Percentiles rank a stretch among this genome's conserved stretches.
These are phyloP conservation scores for Tulasnella sp. DNA, from an alignment of 768 basidiomycete genomes.

Conservation along the genomic window DNA sequence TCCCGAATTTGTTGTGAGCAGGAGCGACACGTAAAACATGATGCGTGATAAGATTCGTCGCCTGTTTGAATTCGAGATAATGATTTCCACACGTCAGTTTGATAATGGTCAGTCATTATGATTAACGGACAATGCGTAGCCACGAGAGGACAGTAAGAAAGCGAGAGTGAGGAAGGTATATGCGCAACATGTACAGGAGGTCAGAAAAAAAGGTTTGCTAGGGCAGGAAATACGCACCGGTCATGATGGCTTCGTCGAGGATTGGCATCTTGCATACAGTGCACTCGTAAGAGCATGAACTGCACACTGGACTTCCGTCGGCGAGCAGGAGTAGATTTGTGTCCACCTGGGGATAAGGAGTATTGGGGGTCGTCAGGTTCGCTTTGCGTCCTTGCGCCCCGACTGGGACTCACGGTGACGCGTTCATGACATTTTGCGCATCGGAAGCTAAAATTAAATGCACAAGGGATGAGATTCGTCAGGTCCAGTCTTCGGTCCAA, in stretches of 20 bases:
- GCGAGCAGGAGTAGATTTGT: conserved; percentile 91
- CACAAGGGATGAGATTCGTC: background rate
- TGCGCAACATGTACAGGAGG: background rate
- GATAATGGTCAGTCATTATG: too few relatives aligned
- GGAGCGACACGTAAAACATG: too few relatives aligned
- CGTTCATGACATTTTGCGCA: conserved; percentile 91
- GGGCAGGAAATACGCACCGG: conserved; percentile 31
- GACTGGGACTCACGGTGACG: conserved; percentile 40
- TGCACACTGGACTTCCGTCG: conserved; percentile 94
- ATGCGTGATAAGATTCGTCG: too few relatives aligned
- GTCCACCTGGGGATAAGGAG: conserved; percentile 52
- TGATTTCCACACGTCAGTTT: background rate
- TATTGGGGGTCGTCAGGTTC: too few relatives aligned
- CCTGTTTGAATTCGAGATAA: too few relatives aligned
- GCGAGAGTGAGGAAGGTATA: background rate
- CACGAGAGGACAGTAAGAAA: background rate
- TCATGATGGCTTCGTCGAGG: conserved; percentile 98
- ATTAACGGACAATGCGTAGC: too few relatives aligned
- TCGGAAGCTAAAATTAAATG: conserved; percentile 48
- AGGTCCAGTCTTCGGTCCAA: background rate
- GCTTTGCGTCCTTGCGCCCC: too few relatives aligned
- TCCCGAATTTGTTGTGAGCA: too few relatives aligned
- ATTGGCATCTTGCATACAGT: conserved; percentile 90
- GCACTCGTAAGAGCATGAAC: conserved; percentile 89
- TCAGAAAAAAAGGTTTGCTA: background rate